These are phyloP conservation scores for Trichoderma sp. DNA, from an alignment of 2,329 filamentous ascomycete species.

Conservation along the genomic window DNA sequence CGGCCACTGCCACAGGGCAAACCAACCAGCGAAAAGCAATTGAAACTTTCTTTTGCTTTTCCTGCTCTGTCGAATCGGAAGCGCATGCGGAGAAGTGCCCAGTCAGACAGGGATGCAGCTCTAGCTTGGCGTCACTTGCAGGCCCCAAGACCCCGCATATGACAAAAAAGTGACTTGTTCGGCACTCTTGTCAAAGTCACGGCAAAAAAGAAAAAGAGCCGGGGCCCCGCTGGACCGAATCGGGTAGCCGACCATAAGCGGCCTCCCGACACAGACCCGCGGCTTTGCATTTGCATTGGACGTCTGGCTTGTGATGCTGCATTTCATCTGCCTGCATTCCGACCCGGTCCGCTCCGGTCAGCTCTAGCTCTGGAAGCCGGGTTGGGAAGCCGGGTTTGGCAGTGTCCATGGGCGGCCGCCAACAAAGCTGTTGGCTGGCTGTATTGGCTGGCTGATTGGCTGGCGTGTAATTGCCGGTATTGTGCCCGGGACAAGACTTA, in stretches of 20 bases:
- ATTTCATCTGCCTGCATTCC: not conserved
- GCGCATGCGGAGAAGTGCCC: slow-evolving; percentile 11
- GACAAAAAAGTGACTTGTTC: not conserved
- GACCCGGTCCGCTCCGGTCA: slow-evolving; percentile 18
- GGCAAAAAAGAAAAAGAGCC: not conserved
- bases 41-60: not conserved
- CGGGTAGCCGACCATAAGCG: slow-evolving; percentile 19
- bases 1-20: not conserved
- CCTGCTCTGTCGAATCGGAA: slow-evolving; percentile 7
- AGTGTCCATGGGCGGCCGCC: not conserved
- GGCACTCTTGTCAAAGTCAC: not conserved
- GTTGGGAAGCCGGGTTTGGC: not conserved
- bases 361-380: not conserved
- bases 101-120: slow-evolving; percentile 10
- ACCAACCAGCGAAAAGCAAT: not conserved
- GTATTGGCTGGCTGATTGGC: not conserved
- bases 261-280: not conserved
- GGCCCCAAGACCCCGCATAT: not conserved
- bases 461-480: not conserved
- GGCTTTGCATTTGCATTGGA: not conserved
- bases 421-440: not conserved
- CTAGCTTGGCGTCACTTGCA: slow-evolving; percentile 5
- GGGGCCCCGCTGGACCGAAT: slow-evolving; percentile 14
- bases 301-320: not conserved
- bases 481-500: not conserved